Evolutionary conservation across 352 stramenopile species (phyloP).

Genomic region (Globisporangium alternatum): DNA sequence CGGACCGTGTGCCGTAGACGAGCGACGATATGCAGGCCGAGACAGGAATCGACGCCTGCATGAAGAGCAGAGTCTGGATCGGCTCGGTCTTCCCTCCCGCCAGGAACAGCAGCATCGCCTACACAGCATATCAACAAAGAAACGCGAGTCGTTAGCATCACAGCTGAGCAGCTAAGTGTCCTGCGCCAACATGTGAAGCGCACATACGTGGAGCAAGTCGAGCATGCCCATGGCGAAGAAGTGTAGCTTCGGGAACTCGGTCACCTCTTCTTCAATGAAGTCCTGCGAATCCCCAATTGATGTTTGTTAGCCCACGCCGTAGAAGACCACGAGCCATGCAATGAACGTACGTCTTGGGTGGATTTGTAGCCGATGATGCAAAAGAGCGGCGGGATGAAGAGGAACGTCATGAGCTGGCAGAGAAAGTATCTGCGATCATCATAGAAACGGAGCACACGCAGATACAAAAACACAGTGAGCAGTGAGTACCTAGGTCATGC

Average conservation of each 20-base stretch:
- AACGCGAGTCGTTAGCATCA: not conserved
- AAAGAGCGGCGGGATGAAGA: constrained; percentile 87
- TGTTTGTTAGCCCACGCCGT: too few relatives aligned
- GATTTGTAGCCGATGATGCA: constrained; percentile 86
- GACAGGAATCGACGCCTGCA: constrained; percentile 80
- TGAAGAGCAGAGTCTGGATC: constrained; percentile 80
- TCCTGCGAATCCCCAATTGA: constrained; percentile 35
- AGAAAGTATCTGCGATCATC: constrained; percentile 69
- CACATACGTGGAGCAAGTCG: constrained; percentile 70
- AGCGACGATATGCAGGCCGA: constrained; percentile 57
- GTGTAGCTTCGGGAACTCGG: constrained; percentile 83
- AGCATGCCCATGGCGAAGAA: constrained; percentile 87
- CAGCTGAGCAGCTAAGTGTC: not conserved
- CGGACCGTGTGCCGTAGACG: constrained; percentile 54
- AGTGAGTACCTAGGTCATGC: not conserved
- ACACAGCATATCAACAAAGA: not conserved
- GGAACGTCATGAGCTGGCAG: constrained; percentile 83
- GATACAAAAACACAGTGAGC: not conserved
- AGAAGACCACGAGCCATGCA: not conserved
- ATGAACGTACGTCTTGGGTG: constrained; percentile 50
- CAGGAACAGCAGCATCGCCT: constrained; percentile 86
- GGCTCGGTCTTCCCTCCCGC: constrained; percentile 77
- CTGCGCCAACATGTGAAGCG: not conserved
- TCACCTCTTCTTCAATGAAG: constrained; percentile 81
- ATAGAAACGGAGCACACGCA: not conserved